Conservation (phyloP, 768 basidiomycete genomes). For the Serendipita sp. region DNA sequence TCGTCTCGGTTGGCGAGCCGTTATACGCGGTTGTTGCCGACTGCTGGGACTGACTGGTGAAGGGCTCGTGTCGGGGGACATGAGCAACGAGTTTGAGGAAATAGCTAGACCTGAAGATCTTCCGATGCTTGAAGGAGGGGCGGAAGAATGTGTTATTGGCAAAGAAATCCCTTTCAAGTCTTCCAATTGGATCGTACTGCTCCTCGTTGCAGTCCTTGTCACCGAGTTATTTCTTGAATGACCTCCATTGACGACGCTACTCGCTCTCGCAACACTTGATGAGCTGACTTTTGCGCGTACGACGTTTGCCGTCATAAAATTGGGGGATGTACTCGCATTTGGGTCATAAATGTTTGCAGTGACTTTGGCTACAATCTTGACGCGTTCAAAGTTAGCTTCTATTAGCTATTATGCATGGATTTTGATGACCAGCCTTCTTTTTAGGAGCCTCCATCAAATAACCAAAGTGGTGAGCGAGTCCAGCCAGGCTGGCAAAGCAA, state of each 20-base stretch:
- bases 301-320: background rate
- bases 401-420: background rate
- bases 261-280: background rate
- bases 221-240: slow-evolving; percentile 5
- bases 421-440: slow-evolving; percentile 3
- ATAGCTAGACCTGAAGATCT: background rate
- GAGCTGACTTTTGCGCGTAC: slow-evolving; percentile 5
- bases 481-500: background rate
- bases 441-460: slow-evolving; percentile 1
- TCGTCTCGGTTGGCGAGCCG: background rate
- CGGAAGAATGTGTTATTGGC: background rate
- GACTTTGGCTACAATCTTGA: slow-evolving; percentile 6
- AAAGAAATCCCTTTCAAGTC: background rate
- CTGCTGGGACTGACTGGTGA: background rate
- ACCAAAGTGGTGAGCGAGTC: background rate
- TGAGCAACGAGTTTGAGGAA: slow-evolving; percentile 1
- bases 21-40: slow-evolving; percentile 2
- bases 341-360: slow-evolving; percentile 2
- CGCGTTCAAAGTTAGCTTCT: background rate
- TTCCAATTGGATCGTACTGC: background rate
- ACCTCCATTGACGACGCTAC: slow-evolving; percentile 1
- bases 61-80: background rate
- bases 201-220: background rate
- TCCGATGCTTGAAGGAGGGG: background rate
- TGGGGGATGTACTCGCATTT: background rate